These are phyloP conservation scores for Amaranthus hypochondriacus DNA, from an alignment of 148 eudicot genomes.

Conservation along the genomic window DNA sequence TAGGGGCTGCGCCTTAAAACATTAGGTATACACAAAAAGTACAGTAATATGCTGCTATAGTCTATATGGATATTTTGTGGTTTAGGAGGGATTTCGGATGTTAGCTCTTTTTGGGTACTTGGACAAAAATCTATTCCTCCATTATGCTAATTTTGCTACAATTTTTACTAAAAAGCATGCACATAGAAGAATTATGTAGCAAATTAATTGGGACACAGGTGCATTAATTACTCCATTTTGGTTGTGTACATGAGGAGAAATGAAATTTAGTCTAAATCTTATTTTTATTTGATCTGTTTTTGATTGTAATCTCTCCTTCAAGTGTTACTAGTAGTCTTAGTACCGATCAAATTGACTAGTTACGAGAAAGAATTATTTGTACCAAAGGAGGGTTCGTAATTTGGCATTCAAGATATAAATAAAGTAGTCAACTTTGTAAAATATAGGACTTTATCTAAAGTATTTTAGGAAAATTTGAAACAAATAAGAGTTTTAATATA, in stretches of 20 bases:
- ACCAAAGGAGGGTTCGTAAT: not conserved
- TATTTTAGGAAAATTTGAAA: too few species aligned
- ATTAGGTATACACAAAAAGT: constrained; percentile 27
- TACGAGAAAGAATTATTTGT: not conserved
- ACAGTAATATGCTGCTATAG: constrained; percentile 32
- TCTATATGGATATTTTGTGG: constrained; percentile 18
- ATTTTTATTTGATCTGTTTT: not conserved
- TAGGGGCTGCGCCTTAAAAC: not conserved
- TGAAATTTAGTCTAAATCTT: constrained; percentile 4
- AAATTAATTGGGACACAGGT: too few species aligned
- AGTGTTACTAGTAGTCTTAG: too few species aligned
- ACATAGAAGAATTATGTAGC: too few species aligned
- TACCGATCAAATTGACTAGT: too few species aligned
- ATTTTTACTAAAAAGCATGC: too few species aligned
- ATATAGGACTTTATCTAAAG: too few species aligned
- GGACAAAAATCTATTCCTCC: not conserved
- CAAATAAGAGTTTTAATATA: too few species aligned
- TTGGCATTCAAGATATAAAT: too few species aligned
- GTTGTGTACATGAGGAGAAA: constrained; percentile 29
- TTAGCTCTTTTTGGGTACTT: constrained; percentile 24
- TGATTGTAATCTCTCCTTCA: too few species aligned
- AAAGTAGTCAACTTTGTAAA: too few species aligned
- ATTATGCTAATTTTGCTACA: too few species aligned
- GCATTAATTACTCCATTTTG: constrained; percentile 27
- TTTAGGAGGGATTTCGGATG: constrained; percentile 10